Percentiles rank a stretch among this genome's conserved stretches.
phyloP scores from a whole-genome alignment of 768 basidiomycete species.

The Crassisporium funariophilum region DNA sequence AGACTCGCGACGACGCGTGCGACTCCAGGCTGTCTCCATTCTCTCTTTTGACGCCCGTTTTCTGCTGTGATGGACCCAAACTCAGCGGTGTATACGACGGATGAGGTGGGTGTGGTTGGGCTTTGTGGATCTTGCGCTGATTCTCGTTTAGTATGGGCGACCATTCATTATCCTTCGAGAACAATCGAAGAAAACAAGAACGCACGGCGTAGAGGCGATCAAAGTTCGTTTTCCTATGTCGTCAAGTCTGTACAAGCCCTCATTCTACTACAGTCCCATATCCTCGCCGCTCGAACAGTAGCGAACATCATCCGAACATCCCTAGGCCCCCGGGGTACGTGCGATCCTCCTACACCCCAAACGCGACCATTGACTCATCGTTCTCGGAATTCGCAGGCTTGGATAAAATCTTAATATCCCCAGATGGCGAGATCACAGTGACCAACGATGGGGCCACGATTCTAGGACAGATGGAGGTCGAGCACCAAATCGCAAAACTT shows the following conservation, averaged over 20 bases:
- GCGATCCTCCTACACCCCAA: neutral
- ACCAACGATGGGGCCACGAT: constrained; percentile 99
- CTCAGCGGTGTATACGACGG: constrained; percentile 83
- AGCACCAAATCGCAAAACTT: constrained; percentile 98
- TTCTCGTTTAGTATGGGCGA: constrained; percentile 70
- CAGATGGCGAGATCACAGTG: constrained; percentile 98
- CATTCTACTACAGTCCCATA: constrained; percentile 68
- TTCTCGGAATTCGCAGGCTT: constrained; percentile 56
- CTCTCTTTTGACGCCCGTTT: constrained; percentile 35
- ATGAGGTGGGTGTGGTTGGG: constrained; percentile 57
- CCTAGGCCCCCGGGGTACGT: constrained; percentile 86
- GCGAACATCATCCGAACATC: constrained; percentile 95
- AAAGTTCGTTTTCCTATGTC: constrained; percentile 54
- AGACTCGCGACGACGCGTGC: constrained; percentile 28
- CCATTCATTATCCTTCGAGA: constrained; percentile 98
- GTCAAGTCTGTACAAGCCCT: constrained; percentile 11
- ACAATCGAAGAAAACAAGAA: constrained; percentile 88
- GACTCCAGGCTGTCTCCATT: no score
- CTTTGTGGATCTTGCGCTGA: constrained; percentile 14
- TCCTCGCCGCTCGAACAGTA: constrained; percentile 92
- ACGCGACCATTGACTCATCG: constrained; percentile 5
- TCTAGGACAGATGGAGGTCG: constrained; percentile 97
- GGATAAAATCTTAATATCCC: constrained; percentile 92
- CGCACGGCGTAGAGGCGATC: constrained; percentile 93
- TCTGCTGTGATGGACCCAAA: constrained; percentile 39